Evolutionary conservation across 257 asterid genomes (phyloP), one percentile per base, ranked within the genome.

Genomic region (Jasminum sambac): DNA sequence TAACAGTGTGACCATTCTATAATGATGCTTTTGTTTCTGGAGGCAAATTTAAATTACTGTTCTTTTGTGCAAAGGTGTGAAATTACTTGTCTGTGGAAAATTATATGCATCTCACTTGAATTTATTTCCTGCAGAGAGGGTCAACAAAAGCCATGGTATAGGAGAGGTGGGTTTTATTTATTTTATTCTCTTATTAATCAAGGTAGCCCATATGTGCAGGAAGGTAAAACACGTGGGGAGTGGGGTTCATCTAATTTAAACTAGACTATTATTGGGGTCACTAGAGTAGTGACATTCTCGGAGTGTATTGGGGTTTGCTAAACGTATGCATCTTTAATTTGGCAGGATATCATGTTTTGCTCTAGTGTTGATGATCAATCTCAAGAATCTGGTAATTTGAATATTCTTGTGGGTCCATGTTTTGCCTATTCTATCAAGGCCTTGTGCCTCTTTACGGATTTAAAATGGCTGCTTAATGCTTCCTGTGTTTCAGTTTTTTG

Each of bases 341-440:
- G 71, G 85, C 88, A 92, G 98, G 96, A 89, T 70, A 58, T 83
- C 82, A 75, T 79, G 85, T 71, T 85, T 73, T 84, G 84, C 82
- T 83, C 89, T 64, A 81, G 84, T 76, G 79, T 84, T 67, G 84
- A 74, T n/a, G 85, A 84, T 63, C 89, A 70, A 74, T 83, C 98
- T 9, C 87, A 80, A 50, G 85, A 79, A 77, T 86, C 97, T 75
- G 95, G 97, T 90, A 80, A 64, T 10, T 61, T 61, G 42, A 46
- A 26, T 52, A 8, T 50, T 40, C 70, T 59, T 44, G 11, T 30
- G 62, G 62, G n/a, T 55, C 34, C 43, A 55, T 1, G 36, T 55
- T 55, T 66, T 40, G 69, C 21, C 30, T 6, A 64, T 26, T 46
- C 10, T 40, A 5, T 50, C 41, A 36, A 58, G 23, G 14, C 63